Evolutionary conservation across 345 rosid genomes (phyloP).

Genomic region (Aquilaria sinensis): DNA sequence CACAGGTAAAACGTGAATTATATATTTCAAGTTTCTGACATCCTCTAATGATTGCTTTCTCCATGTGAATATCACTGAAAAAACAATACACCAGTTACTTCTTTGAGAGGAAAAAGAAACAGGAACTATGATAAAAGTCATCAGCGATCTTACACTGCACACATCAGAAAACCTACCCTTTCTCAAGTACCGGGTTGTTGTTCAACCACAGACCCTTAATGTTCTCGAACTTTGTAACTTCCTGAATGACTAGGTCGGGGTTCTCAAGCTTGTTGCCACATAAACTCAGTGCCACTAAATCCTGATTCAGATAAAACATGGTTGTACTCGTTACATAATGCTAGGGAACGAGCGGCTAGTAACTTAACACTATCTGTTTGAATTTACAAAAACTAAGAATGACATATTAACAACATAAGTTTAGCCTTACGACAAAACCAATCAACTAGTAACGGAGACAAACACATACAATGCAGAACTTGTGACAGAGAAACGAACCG

Average conservation of each 20-base stretch:
- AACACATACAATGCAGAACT: background rate
- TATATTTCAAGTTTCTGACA: slow-evolving; percentile 72
- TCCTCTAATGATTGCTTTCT: slow-evolving; percentile 44
- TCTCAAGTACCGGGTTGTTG: slow-evolving; percentile 57
- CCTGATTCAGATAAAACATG: slow-evolving; percentile 29
- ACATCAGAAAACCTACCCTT: slow-evolving; percentile 36
- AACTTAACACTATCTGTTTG: too few relatives aligned
- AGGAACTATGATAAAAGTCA: background rate
- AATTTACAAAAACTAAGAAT: too few relatives aligned
- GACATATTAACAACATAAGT: background rate
- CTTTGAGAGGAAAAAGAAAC: slow-evolving; percentile 4
- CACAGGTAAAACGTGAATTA: slow-evolving; percentile 63
- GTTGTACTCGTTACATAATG: too few relatives aligned
- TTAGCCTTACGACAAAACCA: background rate
- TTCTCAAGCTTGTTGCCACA: slow-evolving; percentile 65
- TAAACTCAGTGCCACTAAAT: slow-evolving; percentile 75
- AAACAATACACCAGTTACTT: slow-evolving; percentile 14
- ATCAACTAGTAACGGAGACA: background rate
- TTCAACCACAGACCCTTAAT: slow-evolving; percentile 84
- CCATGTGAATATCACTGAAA: slow-evolving; percentile 42
- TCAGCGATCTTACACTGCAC: slow-evolving; percentile 1
- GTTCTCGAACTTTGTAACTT: slow-evolving; percentile 58
- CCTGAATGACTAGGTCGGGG: slow-evolving; percentile 41
- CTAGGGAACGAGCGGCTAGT: too few relatives aligned
- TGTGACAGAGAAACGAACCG: slow-evolving; percentile 26